These are phyloP conservation scores for Sclerotinia trifoliorum DNA, from an alignment of 2,329 filamentous ascomycete species.

Conservation along the genomic window DNA sequence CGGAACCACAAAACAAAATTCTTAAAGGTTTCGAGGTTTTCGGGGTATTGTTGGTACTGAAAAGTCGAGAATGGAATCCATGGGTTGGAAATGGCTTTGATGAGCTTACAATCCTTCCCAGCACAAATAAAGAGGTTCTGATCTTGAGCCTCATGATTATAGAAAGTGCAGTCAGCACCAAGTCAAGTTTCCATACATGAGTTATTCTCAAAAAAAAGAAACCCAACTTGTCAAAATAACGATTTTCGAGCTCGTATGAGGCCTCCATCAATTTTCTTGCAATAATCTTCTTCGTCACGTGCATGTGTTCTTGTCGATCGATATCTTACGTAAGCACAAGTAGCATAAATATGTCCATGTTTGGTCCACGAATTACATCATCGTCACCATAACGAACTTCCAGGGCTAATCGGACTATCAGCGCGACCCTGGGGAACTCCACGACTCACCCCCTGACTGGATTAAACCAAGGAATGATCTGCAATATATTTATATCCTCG, in stretches of 20 bases:
- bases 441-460: background rate
- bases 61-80: slow-evolving; percentile 15
- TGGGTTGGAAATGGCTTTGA: slow-evolving; percentile 12
- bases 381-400: background rate
- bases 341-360: background rate
- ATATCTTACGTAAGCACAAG: slow-evolving; percentile 3
- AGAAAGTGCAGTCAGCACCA: background rate
- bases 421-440: background rate
- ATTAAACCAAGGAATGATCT: slow-evolving; percentile 4
- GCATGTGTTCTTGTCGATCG: background rate
- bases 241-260: background rate
- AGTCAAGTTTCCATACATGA: background rate
- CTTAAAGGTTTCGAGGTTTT: slow-evolving; percentile 57
- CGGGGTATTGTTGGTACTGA: slow-evolving; percentile 25
- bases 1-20: slow-evolving; percentile 93
- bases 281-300: background rate
- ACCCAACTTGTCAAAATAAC: background rate
- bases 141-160: slow-evolving; percentile 4
- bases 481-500: slow-evolving; percentile 10
- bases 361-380: slow-evolving; percentile 5
- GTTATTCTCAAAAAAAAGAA: background rate
- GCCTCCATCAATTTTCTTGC: background rate
- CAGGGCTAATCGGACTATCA: background rate
- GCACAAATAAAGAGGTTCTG: slow-evolving; percentile 7
- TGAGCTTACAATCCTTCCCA: slow-evolving; percentile 1